Conservation (phyloP, 169 alveolate genomes). For the Cyclospora cayetanensis region DNA sequence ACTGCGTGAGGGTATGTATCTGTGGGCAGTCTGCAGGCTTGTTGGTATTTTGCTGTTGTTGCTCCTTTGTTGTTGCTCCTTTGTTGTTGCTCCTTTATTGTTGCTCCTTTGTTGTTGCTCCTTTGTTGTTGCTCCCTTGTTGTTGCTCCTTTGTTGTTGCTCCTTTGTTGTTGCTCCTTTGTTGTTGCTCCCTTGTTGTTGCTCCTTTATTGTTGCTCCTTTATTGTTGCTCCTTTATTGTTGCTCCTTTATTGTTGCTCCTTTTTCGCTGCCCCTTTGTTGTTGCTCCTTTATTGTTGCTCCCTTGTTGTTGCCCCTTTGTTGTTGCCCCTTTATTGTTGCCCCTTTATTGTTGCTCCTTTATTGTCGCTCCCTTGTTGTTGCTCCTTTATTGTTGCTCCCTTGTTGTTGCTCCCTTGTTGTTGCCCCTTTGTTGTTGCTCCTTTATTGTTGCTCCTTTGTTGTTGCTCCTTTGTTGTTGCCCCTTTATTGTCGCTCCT, state of each 20-base stretch:
- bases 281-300: too few species aligned
- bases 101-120: background rate
- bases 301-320: too few species aligned
- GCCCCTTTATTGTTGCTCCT: background rate
- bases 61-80: too few species aligned
- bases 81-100: background rate
- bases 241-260: background rate
- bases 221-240: too few species aligned
- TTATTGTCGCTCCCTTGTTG: too few species aligned
- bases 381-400: too few species aligned
- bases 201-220: too few species aligned
- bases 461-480: too few species aligned
- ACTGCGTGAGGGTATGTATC: background rate
- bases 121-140: too few species aligned
- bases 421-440: background rate
- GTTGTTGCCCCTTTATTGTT: background rate
- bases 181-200: too few species aligned
- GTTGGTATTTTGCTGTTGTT: background rate
- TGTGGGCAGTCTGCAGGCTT: background rate
- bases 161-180: background rate
- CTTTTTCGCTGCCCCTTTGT: background rate
- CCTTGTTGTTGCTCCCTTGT: too few species aligned
- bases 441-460: background rate
- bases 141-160: background rate
- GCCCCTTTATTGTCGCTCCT: background rate